These are phyloP conservation scores for Aspergillus alliaceus DNA, from an alignment of 2,329 filamentous ascomycete species.

Conservation along the genomic window DNA sequence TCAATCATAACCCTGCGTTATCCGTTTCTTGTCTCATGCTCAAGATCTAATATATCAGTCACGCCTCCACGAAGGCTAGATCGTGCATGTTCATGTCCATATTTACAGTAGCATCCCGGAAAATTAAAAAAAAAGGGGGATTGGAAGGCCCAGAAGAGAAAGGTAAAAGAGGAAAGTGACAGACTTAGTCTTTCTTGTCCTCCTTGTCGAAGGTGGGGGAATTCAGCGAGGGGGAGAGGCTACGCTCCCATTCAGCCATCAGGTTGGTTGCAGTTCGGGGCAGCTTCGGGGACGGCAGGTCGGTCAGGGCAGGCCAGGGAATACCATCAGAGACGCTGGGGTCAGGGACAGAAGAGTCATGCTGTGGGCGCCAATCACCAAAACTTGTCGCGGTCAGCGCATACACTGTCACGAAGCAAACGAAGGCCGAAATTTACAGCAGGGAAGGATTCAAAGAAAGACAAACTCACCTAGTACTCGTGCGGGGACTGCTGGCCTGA, in stretches of 20 bases:
- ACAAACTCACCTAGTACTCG: conserved; percentile 52
- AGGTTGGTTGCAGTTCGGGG: conserved; percentile 80
- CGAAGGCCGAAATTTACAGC: neutral
- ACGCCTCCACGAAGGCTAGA: conserved; percentile 11
- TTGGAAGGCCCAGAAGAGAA: conserved; percentile 2
- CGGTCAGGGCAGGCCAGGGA: conserved; percentile 70
- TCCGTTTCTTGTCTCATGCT: conserved; percentile 25
- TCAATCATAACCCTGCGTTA: conserved; percentile 34
- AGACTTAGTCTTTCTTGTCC: conserved; percentile 32
- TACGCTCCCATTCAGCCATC: conserved; percentile 90
- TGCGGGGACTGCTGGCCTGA: conserved; percentile 52
- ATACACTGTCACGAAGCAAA: conserved; percentile 20
- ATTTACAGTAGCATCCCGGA: conserved; percentile 18
- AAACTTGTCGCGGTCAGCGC: conserved; percentile 36
- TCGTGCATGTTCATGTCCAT: conserved; percentile 18
- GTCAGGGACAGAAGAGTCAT: conserved; percentile 26
- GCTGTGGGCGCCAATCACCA: conserved; percentile 35
- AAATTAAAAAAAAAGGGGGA: too few relatives aligned
- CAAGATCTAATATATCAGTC: conserved; percentile 10
- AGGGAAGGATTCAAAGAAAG: conserved; percentile 25
- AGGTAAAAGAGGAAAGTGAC: neutral
- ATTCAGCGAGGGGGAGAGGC: conserved; percentile 56
- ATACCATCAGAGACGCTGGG: conserved; percentile 42
- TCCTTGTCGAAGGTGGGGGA: conserved; percentile 26
- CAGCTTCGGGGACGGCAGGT: conserved; percentile 72